Percentiles rank a stretch among this genome's conserved stretches.
phyloP scores from a whole-genome alignment of 1,284 basidiomycete species.

The Cryptococcus maquisensis region DNA sequence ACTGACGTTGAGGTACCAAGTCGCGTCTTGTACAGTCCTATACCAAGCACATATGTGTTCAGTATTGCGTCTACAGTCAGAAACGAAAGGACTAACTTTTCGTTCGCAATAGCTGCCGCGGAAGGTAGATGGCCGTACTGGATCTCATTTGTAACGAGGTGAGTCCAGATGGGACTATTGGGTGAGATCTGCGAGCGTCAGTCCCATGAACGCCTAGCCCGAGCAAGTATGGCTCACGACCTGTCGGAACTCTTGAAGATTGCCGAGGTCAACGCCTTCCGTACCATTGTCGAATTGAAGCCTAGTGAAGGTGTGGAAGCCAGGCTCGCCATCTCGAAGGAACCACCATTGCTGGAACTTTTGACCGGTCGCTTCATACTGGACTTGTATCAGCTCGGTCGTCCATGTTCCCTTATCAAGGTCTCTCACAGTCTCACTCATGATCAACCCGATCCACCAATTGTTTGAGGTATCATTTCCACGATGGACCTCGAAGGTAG shows the following conservation, averaged over 20 bases:
- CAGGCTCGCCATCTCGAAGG: conserved; percentile 32
- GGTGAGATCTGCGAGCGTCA: conserved; percentile 8
- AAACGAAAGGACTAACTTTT: background rate
- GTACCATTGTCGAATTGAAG: conserved; percentile 21
- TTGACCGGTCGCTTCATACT: conserved; percentile 21
- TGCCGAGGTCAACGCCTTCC: conserved; percentile 12
- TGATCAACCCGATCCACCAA: conserved; percentile 13
- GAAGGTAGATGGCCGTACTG: conserved; percentile 21
- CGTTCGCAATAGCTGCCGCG: conserved; percentile 10
- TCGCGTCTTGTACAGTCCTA: conserved; percentile 36
- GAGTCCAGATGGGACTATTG: conserved; percentile 23
- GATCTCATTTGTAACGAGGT: conserved; percentile 19
- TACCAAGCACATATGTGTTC: conserved; percentile 6
- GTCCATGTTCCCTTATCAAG: no score
- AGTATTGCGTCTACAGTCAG: background rate
- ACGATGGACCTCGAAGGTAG: conserved; percentile 10
- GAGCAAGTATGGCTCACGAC: conserved; percentile 19
- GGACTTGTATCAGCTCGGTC: background rate
- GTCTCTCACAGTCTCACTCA: conserved; percentile 7
- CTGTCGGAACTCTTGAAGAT: conserved; percentile 24
- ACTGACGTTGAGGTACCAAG: conserved; percentile 31
- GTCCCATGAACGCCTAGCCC: background rate
- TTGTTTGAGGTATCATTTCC: background rate
- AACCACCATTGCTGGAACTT: conserved; percentile 36
- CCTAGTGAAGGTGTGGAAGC: conserved; percentile 30